Base-by-base conservation (phyloP, 306 rosid species). In the Dalbergia cochinchinensis region DNA sequence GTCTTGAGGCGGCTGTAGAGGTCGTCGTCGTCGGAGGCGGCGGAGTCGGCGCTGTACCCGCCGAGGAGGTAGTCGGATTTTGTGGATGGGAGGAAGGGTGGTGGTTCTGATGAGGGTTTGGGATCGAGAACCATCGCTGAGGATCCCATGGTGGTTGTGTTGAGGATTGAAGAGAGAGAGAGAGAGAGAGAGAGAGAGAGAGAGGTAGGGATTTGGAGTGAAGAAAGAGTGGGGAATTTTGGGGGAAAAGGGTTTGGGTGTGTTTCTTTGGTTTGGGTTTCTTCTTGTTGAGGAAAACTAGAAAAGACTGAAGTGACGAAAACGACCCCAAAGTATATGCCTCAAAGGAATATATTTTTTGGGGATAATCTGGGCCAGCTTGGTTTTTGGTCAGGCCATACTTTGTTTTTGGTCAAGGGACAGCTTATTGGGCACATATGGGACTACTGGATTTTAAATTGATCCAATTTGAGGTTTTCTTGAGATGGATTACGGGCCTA, bases 1-100 rank as follows among this genome's bases (percentile, higher is more conserved):
- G 92, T 81, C 55, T 96, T 96, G 2, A 89, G 87, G 35, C 88
- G 93, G 80, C 93, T 89, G 85, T 96, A 96, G 70, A 93, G 97
- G 69, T 96, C 99, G 51, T 91, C 98, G 8, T 90, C 96, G 61
- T 90, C 96, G 83, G 88, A 22, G 55, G 83, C 37, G 55, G 83
- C 42, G 33, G 81, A 47, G 6, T 85, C 96, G 2, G 19, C 53
- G 26, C 67, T 65, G 42, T 44, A 60, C 12, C 69, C 15, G 34
- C 86, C 69, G 11, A 82, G 77, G 4, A 71, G 91, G 81, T 86
- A 84, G 42, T 93, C 96, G 18, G 94, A 87, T 82, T 90, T 87
- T 11, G 81, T 54, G 0, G 93, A 80, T 0, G 94, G 87, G 44
- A 91, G 70, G 0, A 86, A 87, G 0, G 94, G 88, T 44, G 98